Conservation (phyloP, 1,139 yeast species). For the Kodamaea sp. region DNA sequence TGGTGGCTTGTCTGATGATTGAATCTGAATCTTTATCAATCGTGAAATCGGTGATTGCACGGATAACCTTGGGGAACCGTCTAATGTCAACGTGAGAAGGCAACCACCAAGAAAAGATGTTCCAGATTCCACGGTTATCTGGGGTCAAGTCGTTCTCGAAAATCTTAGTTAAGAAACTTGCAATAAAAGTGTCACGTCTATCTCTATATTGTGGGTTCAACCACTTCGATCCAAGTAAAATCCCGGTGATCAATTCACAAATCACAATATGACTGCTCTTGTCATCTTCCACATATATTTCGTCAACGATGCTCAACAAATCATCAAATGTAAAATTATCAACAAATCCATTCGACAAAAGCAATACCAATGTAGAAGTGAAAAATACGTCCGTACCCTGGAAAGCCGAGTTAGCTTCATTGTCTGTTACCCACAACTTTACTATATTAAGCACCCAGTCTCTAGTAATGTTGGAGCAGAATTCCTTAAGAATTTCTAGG, state of each 20-base stretch:
- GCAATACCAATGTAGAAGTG: slow-evolving; percentile 44
- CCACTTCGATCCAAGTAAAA: slow-evolving; percentile 51
- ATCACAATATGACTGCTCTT: slow-evolving; percentile 63
- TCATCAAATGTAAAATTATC: slow-evolving; percentile 40
- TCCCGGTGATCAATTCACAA: slow-evolving; percentile 62
- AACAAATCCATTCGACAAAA: slow-evolving; percentile 47
- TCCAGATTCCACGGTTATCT: slow-evolving; percentile 78
- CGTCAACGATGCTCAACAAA: slow-evolving; percentile 51
- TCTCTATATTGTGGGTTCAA: slow-evolving; percentile 23
- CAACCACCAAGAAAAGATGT: slow-evolving; percentile 72
- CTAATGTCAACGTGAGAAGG: slow-evolving; percentile 68
- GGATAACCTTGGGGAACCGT: slow-evolving; percentile 58
- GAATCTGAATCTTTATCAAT: slow-evolving; percentile 58
- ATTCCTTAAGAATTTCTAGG: slow-evolving; percentile 34
- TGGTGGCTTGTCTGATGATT: slow-evolving; percentile 68
- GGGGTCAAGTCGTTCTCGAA: slow-evolving; percentile 68
- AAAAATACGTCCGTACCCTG: slow-evolving; percentile 63
- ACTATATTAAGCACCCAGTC: slow-evolving; percentile 62
- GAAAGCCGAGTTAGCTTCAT: slow-evolving; percentile 61
- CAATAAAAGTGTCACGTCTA: slow-evolving; percentile 49
- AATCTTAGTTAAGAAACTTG: slow-evolving; percentile 44
- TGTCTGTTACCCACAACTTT: slow-evolving; percentile 60
- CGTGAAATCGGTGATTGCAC: slow-evolving; percentile 47
- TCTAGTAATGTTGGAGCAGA: slow-evolving; percentile 50
- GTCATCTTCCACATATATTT: slow-evolving; percentile 58